A percentile compares a stretch with the other conserved stretches of the same genome.
Evolutionary conservation across 1,139 yeast species (phyloP).

Genomic region (Candida mesenterica): DNA sequence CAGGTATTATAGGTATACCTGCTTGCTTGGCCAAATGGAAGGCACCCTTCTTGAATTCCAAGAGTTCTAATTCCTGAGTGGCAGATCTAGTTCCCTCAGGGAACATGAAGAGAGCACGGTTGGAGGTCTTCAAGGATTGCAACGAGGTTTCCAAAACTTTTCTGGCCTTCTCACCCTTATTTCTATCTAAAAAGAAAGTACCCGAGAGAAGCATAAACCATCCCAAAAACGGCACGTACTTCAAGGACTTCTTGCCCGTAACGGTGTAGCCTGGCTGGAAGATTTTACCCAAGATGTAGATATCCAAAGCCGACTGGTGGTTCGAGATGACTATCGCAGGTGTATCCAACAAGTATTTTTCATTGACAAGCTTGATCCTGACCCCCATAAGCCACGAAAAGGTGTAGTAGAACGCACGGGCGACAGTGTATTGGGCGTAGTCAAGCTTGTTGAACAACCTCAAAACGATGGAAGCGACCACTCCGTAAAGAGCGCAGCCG

Average conservation of each 20-base stretch:
- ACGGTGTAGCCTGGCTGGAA: slow-evolving; percentile 91
- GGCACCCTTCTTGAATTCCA: slow-evolving; percentile 96
- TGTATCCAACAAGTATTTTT: slow-evolving; percentile 47
- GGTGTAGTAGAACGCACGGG: slow-evolving; percentile 69
- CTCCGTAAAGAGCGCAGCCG: slow-evolving; percentile 74
- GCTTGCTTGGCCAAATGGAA: slow-evolving; percentile 96
- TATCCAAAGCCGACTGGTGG: slow-evolving; percentile 90
- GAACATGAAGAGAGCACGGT: slow-evolving; percentile 78
- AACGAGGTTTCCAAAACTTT: slow-evolving; percentile 72
- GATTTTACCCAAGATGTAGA: slow-evolving; percentile 71
- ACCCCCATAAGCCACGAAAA: slow-evolving; percentile 66
- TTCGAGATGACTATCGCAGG: slow-evolving; percentile 88
- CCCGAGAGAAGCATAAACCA: slow-evolving; percentile 94
- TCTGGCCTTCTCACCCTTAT: slow-evolving; percentile 74
- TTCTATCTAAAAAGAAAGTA: slow-evolving; percentile 85
- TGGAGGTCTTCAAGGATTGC: slow-evolving; percentile 51
- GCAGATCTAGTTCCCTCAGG: slow-evolving; percentile 97
- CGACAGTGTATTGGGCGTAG: slow-evolving; percentile 87
- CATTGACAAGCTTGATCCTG: slow-evolving; percentile 64
- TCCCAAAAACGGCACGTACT: slow-evolving; percentile 89
- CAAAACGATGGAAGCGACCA: slow-evolving; percentile 66
- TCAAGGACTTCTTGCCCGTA: slow-evolving; percentile 83
- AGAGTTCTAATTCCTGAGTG: slow-evolving; percentile 59
- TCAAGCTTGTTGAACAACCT: slow-evolving; percentile 72
- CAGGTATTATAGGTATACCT: slow-evolving; percentile 82